Evolutionary conservation across 371 early-diverging fungal species (phyloP).

Genomic region (Sporodiniella umbellata): DNA sequence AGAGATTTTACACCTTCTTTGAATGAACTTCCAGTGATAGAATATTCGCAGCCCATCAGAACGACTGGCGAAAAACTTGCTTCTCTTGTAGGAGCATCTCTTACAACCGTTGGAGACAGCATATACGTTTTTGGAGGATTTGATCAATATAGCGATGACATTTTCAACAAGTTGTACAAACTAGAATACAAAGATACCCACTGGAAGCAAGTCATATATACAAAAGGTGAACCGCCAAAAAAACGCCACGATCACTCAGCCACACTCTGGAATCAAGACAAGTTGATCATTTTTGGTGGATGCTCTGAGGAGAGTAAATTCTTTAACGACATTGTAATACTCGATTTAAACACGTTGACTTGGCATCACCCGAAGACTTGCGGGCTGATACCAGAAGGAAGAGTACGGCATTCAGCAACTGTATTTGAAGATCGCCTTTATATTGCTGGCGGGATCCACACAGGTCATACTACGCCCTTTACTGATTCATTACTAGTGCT

Average conservation of each 20-base stretch:
- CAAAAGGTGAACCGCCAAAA: constrained; percentile 58
- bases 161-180: constrained; percentile 62
- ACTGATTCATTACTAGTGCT: constrained; percentile 55
- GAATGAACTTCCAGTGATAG: constrained; percentile 14
- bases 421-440: constrained; percentile 63
- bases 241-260: constrained; percentile 70
- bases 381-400: constrained; percentile 51
- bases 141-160: constrained; percentile 66
- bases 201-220: constrained; percentile 61
- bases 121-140: constrained; percentile 71
- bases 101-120: constrained; percentile 44
- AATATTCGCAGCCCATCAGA: constrained; percentile 27
- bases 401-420: constrained; percentile 68
- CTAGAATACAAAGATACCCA: constrained; percentile 34
- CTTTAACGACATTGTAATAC: constrained; percentile 60
- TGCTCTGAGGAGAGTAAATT: constrained; percentile 56
- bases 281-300: constrained; percentile 73
- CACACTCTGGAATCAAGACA: constrained; percentile 56
- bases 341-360: constrained; percentile 56
- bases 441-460: constrained; percentile 54
- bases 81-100: constrained; percentile 62
- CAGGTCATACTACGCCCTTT: constrained; percentile 10
- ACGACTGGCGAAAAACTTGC: constrained; percentile 52
- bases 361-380: constrained; percentile 61
- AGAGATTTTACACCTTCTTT: constrained; percentile 24